Evolutionary conservation across 2,329 filamentous ascomycete genomes (phyloP).

Genomic region (Neurospora sp.): DNA sequence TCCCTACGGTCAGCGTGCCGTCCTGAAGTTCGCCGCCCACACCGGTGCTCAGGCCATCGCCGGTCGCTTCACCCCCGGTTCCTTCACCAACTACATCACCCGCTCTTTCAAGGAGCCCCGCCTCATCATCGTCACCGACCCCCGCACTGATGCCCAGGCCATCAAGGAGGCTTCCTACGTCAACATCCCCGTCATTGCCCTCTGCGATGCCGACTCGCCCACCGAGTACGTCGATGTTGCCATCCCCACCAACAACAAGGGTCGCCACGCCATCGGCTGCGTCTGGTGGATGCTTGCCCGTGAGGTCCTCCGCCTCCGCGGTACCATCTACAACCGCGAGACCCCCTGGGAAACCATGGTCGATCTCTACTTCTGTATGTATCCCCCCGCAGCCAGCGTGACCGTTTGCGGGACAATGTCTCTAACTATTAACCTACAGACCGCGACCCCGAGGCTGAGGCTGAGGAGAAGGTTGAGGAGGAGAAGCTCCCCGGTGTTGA

Average conservation of each 20-base stretch:
- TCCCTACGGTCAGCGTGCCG: constrained; percentile 98
- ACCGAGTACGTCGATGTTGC: constrained; percentile 99
- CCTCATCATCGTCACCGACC: constrained; percentile 98
- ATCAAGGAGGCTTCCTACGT: constrained; percentile 99
- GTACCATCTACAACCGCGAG: constrained; percentile 92
- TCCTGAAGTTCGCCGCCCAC: constrained; percentile 99
- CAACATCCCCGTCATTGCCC: constrained; percentile 99
- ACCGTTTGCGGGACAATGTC: neutral
- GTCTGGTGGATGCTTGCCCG: constrained; percentile 99
- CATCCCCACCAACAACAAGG: constrained; percentile 99
- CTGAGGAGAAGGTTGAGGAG: constrained; percentile 92
- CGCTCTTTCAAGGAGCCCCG: constrained; percentile 99
- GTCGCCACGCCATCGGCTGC: constrained; percentile 95
- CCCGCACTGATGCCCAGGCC: constrained; percentile 98
- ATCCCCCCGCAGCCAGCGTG: constrained; percentile 22
- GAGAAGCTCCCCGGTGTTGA: constrained; percentile 84
- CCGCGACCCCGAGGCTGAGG: constrained; percentile 98
- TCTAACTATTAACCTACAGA: constrained; percentile 35
- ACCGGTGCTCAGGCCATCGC: constrained; percentile 97
- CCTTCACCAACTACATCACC: constrained; percentile 99
- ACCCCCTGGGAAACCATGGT: constrained; percentile 98
- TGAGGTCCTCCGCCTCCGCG: constrained; percentile 98
- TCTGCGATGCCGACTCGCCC: constrained; percentile 98
- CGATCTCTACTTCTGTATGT: constrained; percentile 95
- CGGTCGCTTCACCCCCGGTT: constrained; percentile 99